phyloP scores from a whole-genome alignment of 1,284 basidiomycete genomes.

The Ceratobasidium sp. region DNA sequence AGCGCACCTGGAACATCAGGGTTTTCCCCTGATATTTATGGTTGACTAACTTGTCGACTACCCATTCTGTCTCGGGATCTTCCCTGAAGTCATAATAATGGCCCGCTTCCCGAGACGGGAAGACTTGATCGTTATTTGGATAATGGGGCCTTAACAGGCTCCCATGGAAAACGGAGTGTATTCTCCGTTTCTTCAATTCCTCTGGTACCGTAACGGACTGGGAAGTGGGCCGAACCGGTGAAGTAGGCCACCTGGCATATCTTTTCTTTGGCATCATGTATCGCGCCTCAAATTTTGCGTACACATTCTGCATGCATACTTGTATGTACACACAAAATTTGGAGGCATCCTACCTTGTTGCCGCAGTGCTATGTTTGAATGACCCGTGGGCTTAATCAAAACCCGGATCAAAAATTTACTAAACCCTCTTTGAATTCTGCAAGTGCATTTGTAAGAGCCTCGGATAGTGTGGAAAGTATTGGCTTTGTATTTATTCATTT shows the following conservation, averaged over 20 bases:
- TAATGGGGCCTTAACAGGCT: constrained; percentile 34
- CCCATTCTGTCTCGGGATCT: not conserved
- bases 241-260: constrained; percentile 5
- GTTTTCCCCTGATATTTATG: not conserved
- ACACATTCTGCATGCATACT: not conserved
- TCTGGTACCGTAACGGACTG: not conserved
- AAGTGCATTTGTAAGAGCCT: too few species aligned
- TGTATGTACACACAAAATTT: too few species aligned
- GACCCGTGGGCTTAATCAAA: too few species aligned
- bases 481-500: too few species aligned
- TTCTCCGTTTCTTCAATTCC: constrained; percentile 29
- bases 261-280: not conserved
- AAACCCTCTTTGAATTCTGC: too few species aligned
- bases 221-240: constrained; percentile 7
- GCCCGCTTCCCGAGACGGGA: constrained; percentile 9
- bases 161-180: constrained; percentile 44
- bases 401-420: too few species aligned
- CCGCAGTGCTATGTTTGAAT: too few species aligned
- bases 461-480: too few species aligned
- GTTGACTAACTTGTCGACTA: not conserved
- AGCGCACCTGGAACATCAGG: not conserved
- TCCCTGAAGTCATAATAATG: constrained; percentile 23
- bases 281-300: not conserved
- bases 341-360: too few species aligned
- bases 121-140: constrained; percentile 40